Conservation (phyloP, 2,329 filamentous ascomycete species). For the Arthrobotrys sinensis region DNA sequence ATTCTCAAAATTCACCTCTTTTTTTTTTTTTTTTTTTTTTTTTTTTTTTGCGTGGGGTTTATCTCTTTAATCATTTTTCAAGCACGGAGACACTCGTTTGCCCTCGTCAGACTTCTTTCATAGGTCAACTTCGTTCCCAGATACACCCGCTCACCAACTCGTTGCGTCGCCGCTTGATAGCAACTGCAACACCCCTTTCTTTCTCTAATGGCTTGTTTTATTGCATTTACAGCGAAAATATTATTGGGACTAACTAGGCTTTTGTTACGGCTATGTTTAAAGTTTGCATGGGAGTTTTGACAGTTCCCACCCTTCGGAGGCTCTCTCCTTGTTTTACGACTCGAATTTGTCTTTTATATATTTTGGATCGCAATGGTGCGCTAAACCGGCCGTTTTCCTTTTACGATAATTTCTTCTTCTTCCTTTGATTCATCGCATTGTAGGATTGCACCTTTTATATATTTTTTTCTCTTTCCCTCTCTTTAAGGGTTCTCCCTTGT, state of each 20-base stretch:
- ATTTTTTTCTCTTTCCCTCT: not conserved
- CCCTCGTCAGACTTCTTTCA: not conserved
- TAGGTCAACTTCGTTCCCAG: not conserved
- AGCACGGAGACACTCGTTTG: not conserved
- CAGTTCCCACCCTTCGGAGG: not conserved
- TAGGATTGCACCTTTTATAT: not conserved
- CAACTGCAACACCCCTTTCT: not conserved
- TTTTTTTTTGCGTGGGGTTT: not conserved
- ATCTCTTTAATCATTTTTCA: slow-evolving; percentile 18
- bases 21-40: not conserved
- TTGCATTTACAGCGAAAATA: slow-evolving; percentile 28
- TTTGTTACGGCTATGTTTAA: not conserved
- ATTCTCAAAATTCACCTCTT: not conserved
- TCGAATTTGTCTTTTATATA: not conserved
- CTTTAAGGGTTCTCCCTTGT: not conserved
- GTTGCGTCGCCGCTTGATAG: not conserved
- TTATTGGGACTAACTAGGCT: not conserved
- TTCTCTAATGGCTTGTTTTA: not conserved
- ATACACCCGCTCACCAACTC: not conserved
- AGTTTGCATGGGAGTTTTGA: slow-evolving; percentile 1
- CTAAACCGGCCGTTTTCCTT: slow-evolving; percentile 1
- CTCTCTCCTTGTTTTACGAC: slow-evolving; percentile 1
- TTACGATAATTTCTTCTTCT: not conserved
- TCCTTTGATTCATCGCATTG: not conserved
- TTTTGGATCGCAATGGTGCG: slow-evolving; percentile 20